A percentile compares a stretch with the other conserved stretches of the same genome.
Conservation (phyloP, 2,329 filamentous ascomycete genomes). For the Elsinoe perseae region DNA sequence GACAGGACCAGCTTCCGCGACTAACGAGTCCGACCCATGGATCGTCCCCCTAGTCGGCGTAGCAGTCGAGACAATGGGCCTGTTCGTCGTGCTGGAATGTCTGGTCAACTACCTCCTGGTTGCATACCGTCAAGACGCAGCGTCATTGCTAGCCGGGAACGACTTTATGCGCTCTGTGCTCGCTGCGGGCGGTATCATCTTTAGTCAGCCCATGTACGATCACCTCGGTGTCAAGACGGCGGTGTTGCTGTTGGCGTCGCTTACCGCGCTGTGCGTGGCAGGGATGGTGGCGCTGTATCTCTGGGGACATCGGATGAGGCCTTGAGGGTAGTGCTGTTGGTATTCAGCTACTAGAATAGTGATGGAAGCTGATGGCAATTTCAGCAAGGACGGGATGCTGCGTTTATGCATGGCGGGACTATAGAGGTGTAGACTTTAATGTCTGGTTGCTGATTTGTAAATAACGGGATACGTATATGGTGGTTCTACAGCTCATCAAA, state of each 20-base stretch:
- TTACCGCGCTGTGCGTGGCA: slow-evolving; percentile 28
- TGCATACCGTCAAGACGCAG: slow-evolving; percentile 39
- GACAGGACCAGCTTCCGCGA: slow-evolving; percentile 22
- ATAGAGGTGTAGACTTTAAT: no score
- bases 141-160: slow-evolving; percentile 53
- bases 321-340: background rate
- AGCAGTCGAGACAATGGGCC: slow-evolving; percentile 31
- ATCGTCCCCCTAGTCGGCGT: slow-evolving; percentile 37
- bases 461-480: no score
- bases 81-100: slow-evolving; percentile 37
- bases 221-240: slow-evolving; percentile 54
- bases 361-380: no score
- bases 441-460: no score
- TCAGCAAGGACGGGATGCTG: no score
- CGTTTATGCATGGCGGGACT: no score
- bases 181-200: slow-evolving; percentile 53
- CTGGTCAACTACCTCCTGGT: slow-evolving; percentile 34
- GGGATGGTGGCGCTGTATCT: slow-evolving; percentile 51
- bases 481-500: no score
- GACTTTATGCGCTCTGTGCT: slow-evolving; percentile 52
- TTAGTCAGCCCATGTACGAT: slow-evolving; percentile 51
- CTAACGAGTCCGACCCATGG: slow-evolving; percentile 28
- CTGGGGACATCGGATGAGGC: slow-evolving; percentile 47
- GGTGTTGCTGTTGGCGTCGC: slow-evolving; percentile 47
- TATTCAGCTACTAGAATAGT: no score